These are phyloP conservation scores for Neonectria sp. DNA, from an alignment of 2,329 filamentous ascomycete genomes.

Conservation along the genomic window DNA sequence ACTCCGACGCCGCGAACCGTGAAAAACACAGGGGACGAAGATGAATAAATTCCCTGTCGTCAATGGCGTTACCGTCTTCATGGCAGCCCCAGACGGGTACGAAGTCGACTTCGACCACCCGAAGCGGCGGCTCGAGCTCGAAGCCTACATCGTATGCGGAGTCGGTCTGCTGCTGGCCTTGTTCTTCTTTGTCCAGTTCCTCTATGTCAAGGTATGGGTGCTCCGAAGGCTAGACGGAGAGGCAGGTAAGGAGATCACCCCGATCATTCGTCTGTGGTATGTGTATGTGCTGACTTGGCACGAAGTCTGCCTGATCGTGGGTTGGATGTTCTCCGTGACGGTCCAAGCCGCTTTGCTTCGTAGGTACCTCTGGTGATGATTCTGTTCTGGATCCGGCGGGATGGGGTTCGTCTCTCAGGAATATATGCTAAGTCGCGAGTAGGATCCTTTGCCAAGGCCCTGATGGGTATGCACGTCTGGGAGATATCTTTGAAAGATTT, in stretches of 20 bases:
- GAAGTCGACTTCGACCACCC: slow-evolving; percentile 53
- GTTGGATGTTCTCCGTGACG: slow-evolving; percentile 41
- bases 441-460: slow-evolving; percentile 34
- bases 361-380: slow-evolving; percentile 19
- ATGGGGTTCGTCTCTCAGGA: no score
- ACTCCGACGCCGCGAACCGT: not conserved
- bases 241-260: slow-evolving; percentile 30
- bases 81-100: slow-evolving; percentile 50
- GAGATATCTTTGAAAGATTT: slow-evolving; percentile 46
- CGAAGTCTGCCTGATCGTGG: slow-evolving; percentile 36
- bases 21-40: not conserved
- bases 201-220: slow-evolving; percentile 45
- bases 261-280: not conserved
- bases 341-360: slow-evolving; percentile 37
- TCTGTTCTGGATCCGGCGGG: not conserved
- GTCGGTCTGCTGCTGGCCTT: slow-evolving; percentile 40
- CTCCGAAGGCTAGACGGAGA: slow-evolving; percentile 40
- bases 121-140: slow-evolving; percentile 38
- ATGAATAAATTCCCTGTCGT: slow-evolving; percentile 38
- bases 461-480: slow-evolving; percentile 51
- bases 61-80: slow-evolving; percentile 37
- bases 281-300: slow-evolving; percentile 10
- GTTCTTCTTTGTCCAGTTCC: slow-evolving; percentile 42
- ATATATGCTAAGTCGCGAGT: not conserved
- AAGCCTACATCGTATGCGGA: slow-evolving; percentile 37